These are phyloP conservation scores for Penicillium sp. DNA, from an alignment of 2,329 filamentous ascomycete species.

Conservation along the genomic window DNA sequence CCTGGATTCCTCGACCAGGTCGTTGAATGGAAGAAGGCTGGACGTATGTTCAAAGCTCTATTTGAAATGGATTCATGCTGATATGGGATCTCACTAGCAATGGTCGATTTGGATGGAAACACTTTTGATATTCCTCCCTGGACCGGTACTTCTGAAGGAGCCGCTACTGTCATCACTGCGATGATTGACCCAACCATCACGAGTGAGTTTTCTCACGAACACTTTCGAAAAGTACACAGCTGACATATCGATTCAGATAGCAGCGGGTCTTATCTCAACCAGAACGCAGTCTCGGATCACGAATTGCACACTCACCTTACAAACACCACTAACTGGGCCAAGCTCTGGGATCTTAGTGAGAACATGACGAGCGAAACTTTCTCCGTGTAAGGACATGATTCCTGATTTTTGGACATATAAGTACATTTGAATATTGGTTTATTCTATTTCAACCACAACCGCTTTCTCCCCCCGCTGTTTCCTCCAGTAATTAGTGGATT, in stretches of 20 bases:
- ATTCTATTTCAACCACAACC: not conserved
- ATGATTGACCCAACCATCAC: slow-evolving; percentile 27
- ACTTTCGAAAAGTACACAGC: not conserved
- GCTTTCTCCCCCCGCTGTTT: slow-evolving; percentile 23
- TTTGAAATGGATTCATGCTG: not conserved
- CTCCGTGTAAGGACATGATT: not conserved
- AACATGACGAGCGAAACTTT: slow-evolving; percentile 32
- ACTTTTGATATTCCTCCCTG: slow-evolving; percentile 15
- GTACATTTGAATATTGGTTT: not conserved
- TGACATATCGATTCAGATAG: not conserved
- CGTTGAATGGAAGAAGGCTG: slow-evolving; percentile 9
- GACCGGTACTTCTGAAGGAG: slow-evolving; percentile 23
- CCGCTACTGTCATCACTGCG: slow-evolving; percentile 25
- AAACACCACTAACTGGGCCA: slow-evolving; percentile 24
- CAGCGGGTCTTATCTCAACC: slow-evolving; percentile 17
- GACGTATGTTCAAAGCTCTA: not conserved
- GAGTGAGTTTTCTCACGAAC: slow-evolving; percentile 3
- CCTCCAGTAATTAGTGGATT: slow-evolving; percentile 29
- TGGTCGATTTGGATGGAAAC: slow-evolving; percentile 20
- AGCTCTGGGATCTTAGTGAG: slow-evolving; percentile 36
- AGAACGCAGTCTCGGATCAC: slow-evolving; percentile 23
- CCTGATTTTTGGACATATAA: too few species aligned
- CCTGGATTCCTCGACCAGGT: slow-evolving; percentile 6
- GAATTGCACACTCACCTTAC: slow-evolving; percentile 28
- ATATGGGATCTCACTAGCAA: not conserved